Base-by-base conservation (phyloP, 768 basidiomycete genomes). In the Amanita brunnescens region DNA sequence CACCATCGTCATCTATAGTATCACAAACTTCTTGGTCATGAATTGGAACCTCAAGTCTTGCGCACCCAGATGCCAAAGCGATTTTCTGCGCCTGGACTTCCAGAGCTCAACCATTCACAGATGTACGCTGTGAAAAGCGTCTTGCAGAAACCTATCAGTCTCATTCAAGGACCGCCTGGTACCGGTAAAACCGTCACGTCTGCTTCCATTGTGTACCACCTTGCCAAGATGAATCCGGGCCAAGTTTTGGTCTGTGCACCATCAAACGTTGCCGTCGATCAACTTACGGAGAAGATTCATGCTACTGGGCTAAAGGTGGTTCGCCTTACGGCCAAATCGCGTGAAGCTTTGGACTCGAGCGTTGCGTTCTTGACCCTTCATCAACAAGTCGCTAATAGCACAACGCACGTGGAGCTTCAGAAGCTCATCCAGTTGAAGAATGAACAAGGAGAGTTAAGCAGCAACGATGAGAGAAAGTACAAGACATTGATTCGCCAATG, bases 101-200 rank as follows among this genome's bases (percentile, higher is more conserved):
- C 96, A 3, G 96, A 99, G 64, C 83, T 99, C 62, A 99, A 99
- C 62, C 95, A 97, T 63, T 98, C 95, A 18, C 96, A 99, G 66
- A 97, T 99, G 91, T 95, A 91, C 69, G 96, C 96, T 2, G 96
- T 99, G 63, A 99, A 98, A 75, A 94, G 91, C 59, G 95, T 99
- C 6, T 74, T 99, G 10, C 96, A 99, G 67, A 98, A 98, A 69
- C 96, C 96, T 18, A 78, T 99, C 54, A 93, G 91, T 61, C 76
- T 99, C 56, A 99, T 99, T 59, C 96, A 99, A 68, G 96, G 96
- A 12, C 96, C 96, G 32, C 96, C 96, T 16, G 96, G 96, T 30
- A 99, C 96, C 0, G 94, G 96, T 39, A 99, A 99, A 71, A 99
- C 96, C 1, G 96, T 99, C 49, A 99, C 96, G 0, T 99, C 96